Evolutionary conservation across 345 rosid species (phyloP), one percentile per base, ranked within the genome.

Genomic region (Populus deltoides): DNA sequence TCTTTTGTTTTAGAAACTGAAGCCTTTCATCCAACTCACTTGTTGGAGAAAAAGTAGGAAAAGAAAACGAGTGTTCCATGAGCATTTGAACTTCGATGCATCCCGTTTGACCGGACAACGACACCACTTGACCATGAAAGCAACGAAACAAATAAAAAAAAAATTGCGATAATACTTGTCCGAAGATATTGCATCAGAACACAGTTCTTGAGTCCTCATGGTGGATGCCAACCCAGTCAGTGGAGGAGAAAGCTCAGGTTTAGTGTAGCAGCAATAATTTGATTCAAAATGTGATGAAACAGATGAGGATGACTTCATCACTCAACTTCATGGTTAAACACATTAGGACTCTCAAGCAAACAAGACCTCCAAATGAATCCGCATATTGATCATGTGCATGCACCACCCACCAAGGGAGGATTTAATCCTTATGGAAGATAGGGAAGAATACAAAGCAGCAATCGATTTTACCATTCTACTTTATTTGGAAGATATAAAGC

Each of bases 361-460:
- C 57, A 27, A 59, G 25, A 59, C 29, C 1, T 59, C 29, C 9
- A 59, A 9, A 9, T 57, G 57, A 17, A 43, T 71, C 18, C n/a
- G n/a, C 31, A 45, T 25, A 7, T 41, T 70, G 68, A 31, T 68
- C 53, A 39, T 59, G 45, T 31, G 67, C 68, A 38, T 31, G 67
- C 66, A 59, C 8, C 66, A 47, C 8, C 57, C 25, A 66, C 18
- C 8, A 20, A 1, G 57, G 61, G 75, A 43, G 66, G 20, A 72
- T 67, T 71, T 59, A 13, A 71, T 38, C 62, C 31, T 43, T 25
- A 43, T 53, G 43, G 71, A 36, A 57, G 51, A 73, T 55, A 75
- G 70, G 45, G 25, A 68, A 49, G 25, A 62, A 39, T 47, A 45
- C 78, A 82, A 72, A 78, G 82, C 86, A 82, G 63, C 81, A 71